Base-by-base conservation (phyloP, 495 filamentous ascomycete species). In the Neurospora sp. region DNA sequence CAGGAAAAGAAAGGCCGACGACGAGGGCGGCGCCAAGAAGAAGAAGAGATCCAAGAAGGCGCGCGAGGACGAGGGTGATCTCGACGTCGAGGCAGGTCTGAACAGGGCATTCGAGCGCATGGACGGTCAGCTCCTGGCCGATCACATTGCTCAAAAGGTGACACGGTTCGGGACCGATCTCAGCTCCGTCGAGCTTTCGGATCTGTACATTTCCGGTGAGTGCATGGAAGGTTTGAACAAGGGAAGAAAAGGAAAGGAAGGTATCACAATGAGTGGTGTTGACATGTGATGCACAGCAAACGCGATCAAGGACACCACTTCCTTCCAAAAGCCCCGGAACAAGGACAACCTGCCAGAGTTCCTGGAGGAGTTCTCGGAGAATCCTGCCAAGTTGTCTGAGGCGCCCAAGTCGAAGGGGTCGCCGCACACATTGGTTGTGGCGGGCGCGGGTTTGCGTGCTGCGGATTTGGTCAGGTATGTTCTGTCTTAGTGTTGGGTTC, bases 391-490 rank as follows among this genome's bases (percentile, higher is more conserved):
- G 72, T 82, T 94, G 8, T 84, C 86, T 3, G 84, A 86, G 53
- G 85, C 93, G 1, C 86, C 93, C 0, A 87, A 90, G 80, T 82
- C 87, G 74, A 89, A 88, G 27, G 96, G 95, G 9, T 86, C 89
- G 10, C 96, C 96, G 18, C 94, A 97, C 79, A 98, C 95, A 3
- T 80, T 98, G 61, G 88, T 97, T 61, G 84, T 97, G 5, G 89
- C 94, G 8, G 85, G 84, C 18, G 92, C 93, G n/a, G 95, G 90
- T 0, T 82, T 97, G 40, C 86, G 95, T 74, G 92, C 95, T 3
- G 93, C 93, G 1, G 90, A 97, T 78, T 74, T 95, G 27, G 87
- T 91, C 3, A 87, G 92, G 90, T 92, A 83, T 8, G 74, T 20
- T 6, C 40, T 61, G 8, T 42, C 2, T 6, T 14, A 4, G 35